These are phyloP conservation scores for Leishmania tropica DNA, from an alignment of 208 protist genomes.

Conservation along the genomic window DNA sequence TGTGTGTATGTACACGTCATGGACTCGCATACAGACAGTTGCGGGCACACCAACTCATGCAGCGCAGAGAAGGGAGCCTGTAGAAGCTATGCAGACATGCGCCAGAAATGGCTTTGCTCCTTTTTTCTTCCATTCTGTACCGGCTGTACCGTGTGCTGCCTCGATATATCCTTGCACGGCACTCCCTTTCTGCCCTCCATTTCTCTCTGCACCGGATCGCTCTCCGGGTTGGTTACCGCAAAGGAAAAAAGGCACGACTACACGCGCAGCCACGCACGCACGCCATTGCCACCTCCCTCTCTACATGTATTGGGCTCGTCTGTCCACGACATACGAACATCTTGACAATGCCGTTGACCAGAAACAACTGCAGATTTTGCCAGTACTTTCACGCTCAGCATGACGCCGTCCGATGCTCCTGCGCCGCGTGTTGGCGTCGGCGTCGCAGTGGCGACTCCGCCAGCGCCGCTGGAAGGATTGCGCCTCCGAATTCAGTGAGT, in stretches of 20 bases:
- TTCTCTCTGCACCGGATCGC: not conserved
- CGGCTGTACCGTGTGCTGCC: not conserved
- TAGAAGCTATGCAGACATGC: not conserved
- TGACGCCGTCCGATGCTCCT: slow-evolving; percentile 27
- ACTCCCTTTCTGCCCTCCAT: not conserved
- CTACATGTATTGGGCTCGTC: not conserved
- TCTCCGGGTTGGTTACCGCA: not conserved
- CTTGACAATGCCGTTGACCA: not conserved
- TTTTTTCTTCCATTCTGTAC: not conserved
- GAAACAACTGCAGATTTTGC: slow-evolving; percentile 31
- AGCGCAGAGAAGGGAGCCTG: not conserved
- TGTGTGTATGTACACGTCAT: not conserved
- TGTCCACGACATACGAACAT: not conserved
- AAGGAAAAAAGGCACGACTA: not conserved
- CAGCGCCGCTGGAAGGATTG: not conserved
- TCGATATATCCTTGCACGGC: not conserved
- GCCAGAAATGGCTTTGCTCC: too few relatives aligned
- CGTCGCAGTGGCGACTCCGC: not conserved
- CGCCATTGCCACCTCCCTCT: not conserved
- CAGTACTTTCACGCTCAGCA: slow-evolving; percentile 39
- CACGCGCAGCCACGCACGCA: not conserved
- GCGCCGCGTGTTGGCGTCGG: slow-evolving; percentile 25
- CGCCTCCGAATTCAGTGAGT: not conserved
- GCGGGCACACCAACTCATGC: not conserved
- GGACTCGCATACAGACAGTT: not conserved